Conservation (phyloP, 2,329 filamentous ascomycete genomes). For the Pyrenophora tritici-repentis region DNA sequence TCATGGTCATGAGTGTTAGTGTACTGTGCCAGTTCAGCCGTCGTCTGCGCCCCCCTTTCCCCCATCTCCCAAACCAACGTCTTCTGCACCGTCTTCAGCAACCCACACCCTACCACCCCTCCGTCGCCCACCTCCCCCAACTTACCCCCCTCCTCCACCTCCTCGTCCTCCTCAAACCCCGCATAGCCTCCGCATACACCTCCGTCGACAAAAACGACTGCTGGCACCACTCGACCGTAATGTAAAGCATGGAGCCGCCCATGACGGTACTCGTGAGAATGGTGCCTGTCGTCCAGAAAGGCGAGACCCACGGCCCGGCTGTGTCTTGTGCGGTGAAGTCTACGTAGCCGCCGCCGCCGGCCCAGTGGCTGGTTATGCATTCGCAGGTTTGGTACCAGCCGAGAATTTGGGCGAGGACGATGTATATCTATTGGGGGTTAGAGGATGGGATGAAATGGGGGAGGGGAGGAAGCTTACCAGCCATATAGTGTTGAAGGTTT, state of each 20-base stretch:
- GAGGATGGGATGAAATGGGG: neutral
- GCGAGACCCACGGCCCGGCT: constrained; percentile 31
- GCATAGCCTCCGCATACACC: constrained; percentile 32
- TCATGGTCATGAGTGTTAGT: too few relatives aligned
- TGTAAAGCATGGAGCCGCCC: constrained; percentile 43
- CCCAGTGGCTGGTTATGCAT: constrained; percentile 50
- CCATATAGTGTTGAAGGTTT: constrained; percentile 47
- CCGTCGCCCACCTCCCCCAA: too few relatives aligned
- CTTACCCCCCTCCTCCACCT: constrained; percentile 26
- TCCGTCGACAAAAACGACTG: constrained; percentile 47
- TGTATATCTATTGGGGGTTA: constrained; percentile 14
- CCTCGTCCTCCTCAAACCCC: constrained; percentile 35
- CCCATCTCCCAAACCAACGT: constrained; percentile 28
- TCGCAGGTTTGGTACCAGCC: constrained; percentile 51
- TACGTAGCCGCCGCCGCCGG: constrained; percentile 49
- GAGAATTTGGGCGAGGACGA: constrained; percentile 48
- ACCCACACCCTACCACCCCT: constrained; percentile 13
- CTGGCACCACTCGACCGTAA: constrained; percentile 48
- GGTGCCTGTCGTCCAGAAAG: constrained; percentile 43
- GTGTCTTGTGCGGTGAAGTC: constrained; percentile 43
- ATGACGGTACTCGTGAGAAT: constrained; percentile 37
- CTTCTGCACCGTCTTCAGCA: constrained; percentile 29
- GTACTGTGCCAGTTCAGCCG: neutral
- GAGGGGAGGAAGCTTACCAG: constrained; percentile 23
- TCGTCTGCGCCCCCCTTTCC: neutral